A percentile compares a stretch with the other conserved stretches of the same genome.
Conservation (phyloP, 2,329 filamentous ascomycete species). For the Pezicula radicicola region DNA sequence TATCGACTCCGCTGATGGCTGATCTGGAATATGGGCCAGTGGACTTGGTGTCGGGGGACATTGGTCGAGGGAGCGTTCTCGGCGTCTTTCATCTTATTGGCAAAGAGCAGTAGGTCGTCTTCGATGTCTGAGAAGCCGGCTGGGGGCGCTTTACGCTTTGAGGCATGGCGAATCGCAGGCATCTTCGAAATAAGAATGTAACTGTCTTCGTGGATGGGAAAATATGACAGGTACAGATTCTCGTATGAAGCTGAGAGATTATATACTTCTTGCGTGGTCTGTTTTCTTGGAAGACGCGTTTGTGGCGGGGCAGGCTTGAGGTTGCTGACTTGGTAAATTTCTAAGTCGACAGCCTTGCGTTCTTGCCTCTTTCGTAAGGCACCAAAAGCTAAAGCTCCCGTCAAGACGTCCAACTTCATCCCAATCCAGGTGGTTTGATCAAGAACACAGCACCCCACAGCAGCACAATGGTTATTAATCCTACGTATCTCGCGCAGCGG, state of each 20-base stretch:
- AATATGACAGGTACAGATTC: no score
- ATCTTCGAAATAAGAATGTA: conserved; percentile 39
- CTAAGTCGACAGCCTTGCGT: conserved; percentile 13
- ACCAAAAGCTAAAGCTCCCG: conserved; percentile 12
- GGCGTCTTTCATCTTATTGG: conserved; percentile 92
- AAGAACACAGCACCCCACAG: conserved; percentile 31
- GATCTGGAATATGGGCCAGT: conserved; percentile 98
- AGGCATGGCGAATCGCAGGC: conserved; percentile 74
- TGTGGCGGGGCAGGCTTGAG: background rate
- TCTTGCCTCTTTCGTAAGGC: background rate
- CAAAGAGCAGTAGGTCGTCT: conserved; percentile 79
- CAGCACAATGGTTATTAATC: conserved; percentile 77
- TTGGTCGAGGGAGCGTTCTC: conserved; percentile 83
- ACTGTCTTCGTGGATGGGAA: background rate
- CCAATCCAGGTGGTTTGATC: background rate
- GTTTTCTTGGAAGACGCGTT: background rate
- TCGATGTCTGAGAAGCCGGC: conserved; percentile 87
- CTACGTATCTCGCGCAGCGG: conserved; percentile 84
- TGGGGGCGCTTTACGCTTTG: conserved; percentile 78
- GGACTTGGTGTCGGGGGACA: conserved; percentile 80
- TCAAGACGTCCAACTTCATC: background rate
- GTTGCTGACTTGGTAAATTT: background rate
- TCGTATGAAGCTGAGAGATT: no score
- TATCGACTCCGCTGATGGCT: conserved; percentile 89
- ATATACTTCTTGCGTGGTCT: no score